phyloP scores from a whole-genome alignment of 352 stramenopile species.

The Nothophytophthora sp. region DNA sequence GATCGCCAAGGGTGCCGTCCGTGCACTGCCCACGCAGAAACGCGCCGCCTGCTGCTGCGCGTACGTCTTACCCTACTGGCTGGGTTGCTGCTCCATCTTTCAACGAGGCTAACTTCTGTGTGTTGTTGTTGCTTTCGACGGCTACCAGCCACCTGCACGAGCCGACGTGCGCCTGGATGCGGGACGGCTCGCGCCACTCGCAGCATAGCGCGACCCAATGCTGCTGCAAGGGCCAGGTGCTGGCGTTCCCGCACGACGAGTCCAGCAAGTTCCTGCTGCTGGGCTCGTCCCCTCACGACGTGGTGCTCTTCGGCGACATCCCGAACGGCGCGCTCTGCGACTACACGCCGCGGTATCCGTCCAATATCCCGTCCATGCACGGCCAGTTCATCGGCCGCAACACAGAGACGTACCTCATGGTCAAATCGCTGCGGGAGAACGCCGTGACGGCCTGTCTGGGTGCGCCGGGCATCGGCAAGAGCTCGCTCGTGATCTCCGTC shows the following conservation, averaged over 20 bases:
- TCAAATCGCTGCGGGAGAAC: constrained; percentile 75
- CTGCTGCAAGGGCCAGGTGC: constrained; percentile 68
- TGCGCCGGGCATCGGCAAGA: constrained; percentile 80
- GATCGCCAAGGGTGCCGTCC: constrained; percentile 71
- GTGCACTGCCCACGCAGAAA: constrained; percentile 59
- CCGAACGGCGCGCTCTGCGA: constrained; percentile 57
- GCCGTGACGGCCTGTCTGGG: constrained; percentile 74
- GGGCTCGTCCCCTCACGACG: constrained; percentile 51
- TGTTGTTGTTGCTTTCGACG: background rate
- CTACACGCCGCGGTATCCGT: constrained; percentile 68
- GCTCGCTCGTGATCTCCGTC: constrained; percentile 79
- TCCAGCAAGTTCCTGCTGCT: constrained; percentile 83
- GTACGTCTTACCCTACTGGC: constrained; percentile 37
- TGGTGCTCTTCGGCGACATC: constrained; percentile 74
- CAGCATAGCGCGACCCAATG: constrained; percentile 68
- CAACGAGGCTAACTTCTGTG: background rate
- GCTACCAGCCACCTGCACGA: constrained; percentile 67
- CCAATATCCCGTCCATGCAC: constrained; percentile 82
- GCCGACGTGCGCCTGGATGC: constrained; percentile 69
- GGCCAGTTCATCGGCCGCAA: constrained; percentile 84
- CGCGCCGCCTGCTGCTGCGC: constrained; percentile 76
- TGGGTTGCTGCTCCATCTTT: background rate
- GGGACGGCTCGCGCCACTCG: constrained; percentile 59
- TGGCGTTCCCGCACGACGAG: constrained; percentile 80
- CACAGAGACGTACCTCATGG: constrained; percentile 77